Percentiles rank a stretch among this genome's conserved stretches.
These are phyloP conservation scores for Perilla frutescens DNA, from an alignment of 257 asterid species.

Conservation along the genomic window DNA sequence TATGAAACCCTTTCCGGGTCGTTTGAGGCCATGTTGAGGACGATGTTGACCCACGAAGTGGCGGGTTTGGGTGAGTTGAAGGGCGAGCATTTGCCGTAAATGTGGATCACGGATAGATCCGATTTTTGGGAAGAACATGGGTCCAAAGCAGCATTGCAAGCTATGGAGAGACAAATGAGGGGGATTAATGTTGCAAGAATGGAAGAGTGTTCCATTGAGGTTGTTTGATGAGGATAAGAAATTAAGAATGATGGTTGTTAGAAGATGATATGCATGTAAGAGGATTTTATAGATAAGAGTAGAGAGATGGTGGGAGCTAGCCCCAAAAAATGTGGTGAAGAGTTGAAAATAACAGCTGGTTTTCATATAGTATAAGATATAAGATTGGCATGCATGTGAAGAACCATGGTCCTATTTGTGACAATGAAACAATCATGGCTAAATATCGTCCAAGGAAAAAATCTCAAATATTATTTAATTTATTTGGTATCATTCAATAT, in stretches of 20 bases:
- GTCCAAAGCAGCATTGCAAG: constrained; percentile 47
- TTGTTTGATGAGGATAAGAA: constrained; percentile 34
- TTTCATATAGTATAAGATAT: not conserved
- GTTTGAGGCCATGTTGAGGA: constrained; percentile 68
- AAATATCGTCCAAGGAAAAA: too few relatives aligned
- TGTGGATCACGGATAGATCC: constrained; percentile 71
- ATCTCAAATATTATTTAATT: too few relatives aligned
- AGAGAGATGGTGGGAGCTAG: not conserved
- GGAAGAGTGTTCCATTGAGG: constrained; percentile 52
- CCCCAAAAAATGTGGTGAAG: constrained; percentile 21
- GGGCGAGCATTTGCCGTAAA: constrained; percentile 88
- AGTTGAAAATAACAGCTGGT: constrained; percentile 23
- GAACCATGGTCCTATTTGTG: too few relatives aligned
- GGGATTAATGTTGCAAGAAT: constrained; percentile 41
- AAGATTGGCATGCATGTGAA: constrained; percentile 42
- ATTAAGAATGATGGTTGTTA: constrained; percentile 1
- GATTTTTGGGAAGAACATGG: constrained; percentile 64
- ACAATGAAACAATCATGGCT: too few relatives aligned
- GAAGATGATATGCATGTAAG: constrained; percentile 13
- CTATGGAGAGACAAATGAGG: constrained; percentile 46
- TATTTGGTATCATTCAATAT: too few relatives aligned
- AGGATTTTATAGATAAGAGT: constrained; percentile 40
- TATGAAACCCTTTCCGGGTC: constrained; percentile 74
- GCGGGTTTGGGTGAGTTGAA: constrained; percentile 58
- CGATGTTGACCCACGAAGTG: constrained; percentile 60